These are phyloP conservation scores for Aspergillus fischeri DNA, from an alignment of 2,329 filamentous ascomycete genomes.

Conservation along the genomic window DNA sequence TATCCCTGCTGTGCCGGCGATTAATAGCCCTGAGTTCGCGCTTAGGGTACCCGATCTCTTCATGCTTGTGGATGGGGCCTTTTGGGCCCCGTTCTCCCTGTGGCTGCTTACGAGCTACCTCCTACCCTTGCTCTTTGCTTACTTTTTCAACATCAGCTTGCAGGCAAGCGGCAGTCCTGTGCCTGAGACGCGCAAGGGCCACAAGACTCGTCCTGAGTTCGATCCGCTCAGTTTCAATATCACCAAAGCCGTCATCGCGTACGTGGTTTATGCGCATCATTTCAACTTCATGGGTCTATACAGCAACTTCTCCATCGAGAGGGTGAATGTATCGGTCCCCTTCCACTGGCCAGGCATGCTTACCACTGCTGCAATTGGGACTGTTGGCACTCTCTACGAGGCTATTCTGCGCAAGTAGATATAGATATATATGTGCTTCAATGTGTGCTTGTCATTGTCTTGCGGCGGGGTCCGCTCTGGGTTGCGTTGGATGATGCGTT, in stretches of 20 bases:
- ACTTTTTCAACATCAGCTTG: conserved; percentile 83
- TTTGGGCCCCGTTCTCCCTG: conserved; percentile 77
- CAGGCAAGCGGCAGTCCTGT: conserved; percentile 29
- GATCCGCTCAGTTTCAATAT: conserved; percentile 91
- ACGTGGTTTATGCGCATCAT: conserved; percentile 66
- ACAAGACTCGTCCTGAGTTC: conserved; percentile 41
- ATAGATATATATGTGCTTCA: neutral
- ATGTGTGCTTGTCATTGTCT: conserved; percentile 2
- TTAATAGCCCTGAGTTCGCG: conserved; percentile 56
- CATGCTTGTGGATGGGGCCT: conserved; percentile 66
- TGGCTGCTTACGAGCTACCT: conserved; percentile 72
- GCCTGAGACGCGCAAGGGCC: conserved; percentile 21
- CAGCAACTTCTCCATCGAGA: conserved; percentile 31
- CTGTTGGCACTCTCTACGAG: conserved; percentile 43
- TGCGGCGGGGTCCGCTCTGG: neutral
- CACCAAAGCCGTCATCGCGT: conserved; percentile 75
- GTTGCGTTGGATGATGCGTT: neutral
- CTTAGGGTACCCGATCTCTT: conserved; percentile 78
- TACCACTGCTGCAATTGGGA: conserved; percentile 39
- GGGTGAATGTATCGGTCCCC: conserved; percentile 36
- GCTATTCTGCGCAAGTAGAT: conserved; percentile 41
- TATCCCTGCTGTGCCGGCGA: conserved; percentile 57
- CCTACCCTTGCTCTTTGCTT: conserved; percentile 68
- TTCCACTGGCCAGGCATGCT: conserved; percentile 38
- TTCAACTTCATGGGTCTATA: conserved; percentile 38